Percentiles rank a stretch among this genome's conserved stretches.
phyloP scores from a whole-genome alignment of 306 rosid genomes.

The Prunus dulcis region DNA sequence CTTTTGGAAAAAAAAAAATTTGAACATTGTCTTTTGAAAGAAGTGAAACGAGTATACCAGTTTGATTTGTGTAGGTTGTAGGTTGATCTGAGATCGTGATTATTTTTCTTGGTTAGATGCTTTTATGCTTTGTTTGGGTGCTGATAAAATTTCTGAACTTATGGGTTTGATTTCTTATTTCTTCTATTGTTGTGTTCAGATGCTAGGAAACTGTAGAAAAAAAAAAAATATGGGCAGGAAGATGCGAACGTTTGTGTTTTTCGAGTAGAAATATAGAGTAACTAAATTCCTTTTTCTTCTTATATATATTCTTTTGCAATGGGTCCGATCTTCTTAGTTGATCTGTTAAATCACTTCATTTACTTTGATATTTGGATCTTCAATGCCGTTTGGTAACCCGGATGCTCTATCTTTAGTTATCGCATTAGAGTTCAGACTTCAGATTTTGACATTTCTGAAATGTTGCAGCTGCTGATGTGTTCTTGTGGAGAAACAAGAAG shows the following conservation, averaged over 20 bases:
- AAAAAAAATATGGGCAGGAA: too few species aligned
- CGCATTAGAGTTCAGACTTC: neutral
- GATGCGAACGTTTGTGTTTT: too few species aligned
- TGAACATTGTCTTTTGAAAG: too few species aligned
- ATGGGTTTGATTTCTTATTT: neutral
- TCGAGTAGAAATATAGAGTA: neutral
- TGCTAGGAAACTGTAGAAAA: neutral
- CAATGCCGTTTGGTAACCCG: neutral
- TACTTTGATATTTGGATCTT: neutral
- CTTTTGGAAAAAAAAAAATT: neutral
- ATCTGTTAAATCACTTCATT: neutral
- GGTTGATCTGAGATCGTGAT: neutral
- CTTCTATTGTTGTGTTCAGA: neutral
- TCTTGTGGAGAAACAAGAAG: conserved; percentile 92
- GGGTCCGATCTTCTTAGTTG: neutral
- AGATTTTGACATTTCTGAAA: neutral
- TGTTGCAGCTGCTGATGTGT: conserved; percentile 82
- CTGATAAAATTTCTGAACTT: neutral
- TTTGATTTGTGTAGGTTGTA: neutral
- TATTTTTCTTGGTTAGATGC: neutral
- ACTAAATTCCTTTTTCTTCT: too few species aligned
- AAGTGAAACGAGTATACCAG: too few species aligned
- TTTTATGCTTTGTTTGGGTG: neutral
- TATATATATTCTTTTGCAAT: neutral
- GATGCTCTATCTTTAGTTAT: neutral